Conservation (phyloP, 495 filamentous ascomycete genomes). For the Cercophora scortea region DNA sequence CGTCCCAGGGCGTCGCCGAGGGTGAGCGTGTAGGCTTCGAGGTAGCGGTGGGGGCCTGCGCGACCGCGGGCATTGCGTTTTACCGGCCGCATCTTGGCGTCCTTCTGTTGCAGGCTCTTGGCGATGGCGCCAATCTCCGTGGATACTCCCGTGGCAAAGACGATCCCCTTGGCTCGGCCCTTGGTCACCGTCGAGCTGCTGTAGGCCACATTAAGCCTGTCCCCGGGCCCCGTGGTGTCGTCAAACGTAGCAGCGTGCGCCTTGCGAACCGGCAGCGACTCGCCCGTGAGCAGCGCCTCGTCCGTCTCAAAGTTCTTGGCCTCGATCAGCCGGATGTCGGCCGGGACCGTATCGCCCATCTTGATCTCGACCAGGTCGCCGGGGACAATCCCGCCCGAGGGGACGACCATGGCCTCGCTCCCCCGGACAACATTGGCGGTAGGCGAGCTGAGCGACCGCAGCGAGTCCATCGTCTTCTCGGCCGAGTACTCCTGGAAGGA, state of each 20-base stretch:
- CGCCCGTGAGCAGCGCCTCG: conserved; percentile 52
- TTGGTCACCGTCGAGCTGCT: conserved; percentile 60
- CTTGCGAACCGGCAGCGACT: conserved; percentile 49
- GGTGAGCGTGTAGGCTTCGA: conserved; percentile 61
- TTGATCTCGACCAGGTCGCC: conserved; percentile 69
- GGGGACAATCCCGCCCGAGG: conserved; percentile 75
- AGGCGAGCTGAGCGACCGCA: conserved; percentile 69
- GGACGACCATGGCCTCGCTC: conserved; percentile 61
- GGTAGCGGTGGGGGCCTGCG: conserved; percentile 56
- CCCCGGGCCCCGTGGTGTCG: conserved; percentile 46
- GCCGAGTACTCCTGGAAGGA: conserved; percentile 83
- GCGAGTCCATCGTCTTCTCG: conserved; percentile 80
- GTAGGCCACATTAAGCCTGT: conserved; percentile 63
- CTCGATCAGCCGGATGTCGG: conserved; percentile 62
- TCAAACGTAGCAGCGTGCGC: conserved; percentile 21
- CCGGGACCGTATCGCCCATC: conserved; percentile 72
- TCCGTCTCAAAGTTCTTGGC: conserved; percentile 60
- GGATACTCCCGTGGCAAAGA: conserved; percentile 61
- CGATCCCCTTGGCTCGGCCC: conserved; percentile 59
- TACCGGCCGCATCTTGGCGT: conserved; percentile 47
- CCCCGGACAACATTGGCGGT: conserved; percentile 68
- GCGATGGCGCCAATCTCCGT: conserved; percentile 83
- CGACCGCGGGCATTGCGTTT: conserved; percentile 52
- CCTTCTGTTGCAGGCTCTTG: conserved; percentile 50
- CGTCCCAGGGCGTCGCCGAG: conserved; percentile 56